A percentile compares a stretch with the other conserved stretches of the same genome.
Conservation (phyloP, 2,329 filamentous ascomycete species). For the Ilyonectria mors-panacis region DNA sequence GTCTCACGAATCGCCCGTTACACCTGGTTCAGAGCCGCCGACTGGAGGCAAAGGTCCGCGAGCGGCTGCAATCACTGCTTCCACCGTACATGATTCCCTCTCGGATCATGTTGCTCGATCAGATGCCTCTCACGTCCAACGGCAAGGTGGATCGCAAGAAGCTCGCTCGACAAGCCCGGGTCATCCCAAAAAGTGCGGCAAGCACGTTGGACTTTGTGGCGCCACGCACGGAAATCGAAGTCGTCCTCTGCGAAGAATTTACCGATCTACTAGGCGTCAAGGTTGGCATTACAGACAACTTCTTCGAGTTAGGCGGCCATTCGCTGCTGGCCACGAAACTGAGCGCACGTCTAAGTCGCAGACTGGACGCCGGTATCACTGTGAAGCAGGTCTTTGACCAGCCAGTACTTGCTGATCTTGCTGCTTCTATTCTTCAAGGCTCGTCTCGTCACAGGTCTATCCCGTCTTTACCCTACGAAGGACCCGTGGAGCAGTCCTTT, state of each 20-base stretch:
- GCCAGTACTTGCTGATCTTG: no score
- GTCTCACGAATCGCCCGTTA: not conserved
- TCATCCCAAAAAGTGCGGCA: not conserved
- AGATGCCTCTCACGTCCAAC: constrained; percentile 47
- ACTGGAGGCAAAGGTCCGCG: not conserved
- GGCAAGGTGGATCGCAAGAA: constrained; percentile 44
- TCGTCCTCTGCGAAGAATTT: not conserved
- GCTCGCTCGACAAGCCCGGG: not conserved
- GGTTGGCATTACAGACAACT: not conserved
- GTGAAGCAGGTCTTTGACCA: no score
- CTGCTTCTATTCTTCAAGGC: no score
- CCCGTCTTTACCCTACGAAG: no score
- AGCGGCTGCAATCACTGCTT: constrained; percentile 8
- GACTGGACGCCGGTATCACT: no score
- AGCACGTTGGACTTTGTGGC: no score
- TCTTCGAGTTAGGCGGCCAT: not conserved
- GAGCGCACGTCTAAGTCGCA: no score
- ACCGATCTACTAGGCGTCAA: not conserved
- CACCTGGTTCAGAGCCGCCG: not conserved
- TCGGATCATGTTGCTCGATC: constrained; percentile 37
- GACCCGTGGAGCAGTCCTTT: no score
- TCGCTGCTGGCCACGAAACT: no score
- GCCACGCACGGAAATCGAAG: no score
- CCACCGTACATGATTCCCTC: constrained; percentile 48
- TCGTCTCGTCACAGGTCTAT: no score